Percentiles rank a stretch among this genome's conserved stretches.
Conservation (phyloP, 1,284 basidiomycete species). For the Ceratobasidium sp. region DNA sequence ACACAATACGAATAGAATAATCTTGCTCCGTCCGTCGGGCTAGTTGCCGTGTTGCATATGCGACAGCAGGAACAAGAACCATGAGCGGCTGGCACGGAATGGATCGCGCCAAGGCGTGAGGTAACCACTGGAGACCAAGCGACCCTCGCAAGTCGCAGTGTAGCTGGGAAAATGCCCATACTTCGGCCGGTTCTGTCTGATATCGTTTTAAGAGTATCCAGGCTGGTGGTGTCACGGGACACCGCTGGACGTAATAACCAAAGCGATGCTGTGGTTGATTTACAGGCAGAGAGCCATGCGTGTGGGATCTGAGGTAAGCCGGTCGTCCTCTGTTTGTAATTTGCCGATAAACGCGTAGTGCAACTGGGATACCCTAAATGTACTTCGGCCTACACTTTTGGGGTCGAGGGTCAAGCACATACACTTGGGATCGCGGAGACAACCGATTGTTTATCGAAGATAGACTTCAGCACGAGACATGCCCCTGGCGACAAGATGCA, state of each 20-base stretch:
- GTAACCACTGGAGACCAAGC: too few relatives aligned
- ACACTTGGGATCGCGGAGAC: neutral
- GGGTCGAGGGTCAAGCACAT: neutral
- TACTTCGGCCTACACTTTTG: neutral
- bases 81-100: too few relatives aligned
- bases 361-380: neutral
- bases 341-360: neutral
- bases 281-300: too few relatives aligned
- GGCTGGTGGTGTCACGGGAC: too few relatives aligned
- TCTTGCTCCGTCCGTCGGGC: neutral
- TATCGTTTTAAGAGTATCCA: too few relatives aligned
- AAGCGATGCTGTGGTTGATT: too few relatives aligned
- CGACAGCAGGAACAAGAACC: neutral
- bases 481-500: neutral
- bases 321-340: neutral
- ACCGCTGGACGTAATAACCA: too few relatives aligned
- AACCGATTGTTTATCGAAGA: neutral
- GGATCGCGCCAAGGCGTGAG: too few relatives aligned
- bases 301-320: too few relatives aligned
- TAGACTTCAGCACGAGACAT: neutral
- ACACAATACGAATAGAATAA: neutral
- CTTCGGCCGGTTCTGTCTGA: too few relatives aligned
- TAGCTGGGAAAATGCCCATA: too few relatives aligned
- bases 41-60: neutral
- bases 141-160: too few relatives aligned